Conservation (phyloP, 2,329 filamentous ascomycete species). For the Grosmannia huntii region DNA sequence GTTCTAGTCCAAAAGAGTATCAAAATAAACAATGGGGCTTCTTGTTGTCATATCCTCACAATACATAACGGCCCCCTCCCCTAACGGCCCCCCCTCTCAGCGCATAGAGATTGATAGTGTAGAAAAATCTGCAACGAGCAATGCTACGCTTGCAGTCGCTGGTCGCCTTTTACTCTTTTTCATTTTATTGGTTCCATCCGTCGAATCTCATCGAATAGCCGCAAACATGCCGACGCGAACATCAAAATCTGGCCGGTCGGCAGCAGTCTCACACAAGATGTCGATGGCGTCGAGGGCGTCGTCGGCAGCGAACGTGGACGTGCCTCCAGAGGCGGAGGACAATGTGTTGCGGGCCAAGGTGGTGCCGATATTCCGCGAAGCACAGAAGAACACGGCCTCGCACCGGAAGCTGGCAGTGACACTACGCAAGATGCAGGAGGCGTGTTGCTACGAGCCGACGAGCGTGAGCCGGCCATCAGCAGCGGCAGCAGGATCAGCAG, state of each 20-base stretch:
- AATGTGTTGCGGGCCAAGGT: slow-evolving; percentile 63
- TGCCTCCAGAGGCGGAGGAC: slow-evolving; percentile 60
- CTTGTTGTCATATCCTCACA: background rate
- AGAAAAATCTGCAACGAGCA: background rate
- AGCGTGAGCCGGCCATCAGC: slow-evolving; percentile 29
- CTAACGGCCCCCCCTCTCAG: background rate
- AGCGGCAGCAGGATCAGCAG: slow-evolving; percentile 33
- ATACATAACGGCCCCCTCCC: background rate
- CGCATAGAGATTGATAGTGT: background rate
- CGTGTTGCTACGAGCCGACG: slow-evolving; percentile 56
- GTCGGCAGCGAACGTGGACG: slow-evolving; percentile 26
- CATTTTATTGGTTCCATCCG: background rate
- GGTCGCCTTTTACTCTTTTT: background rate
- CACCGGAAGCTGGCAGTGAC: slow-evolving; percentile 83
- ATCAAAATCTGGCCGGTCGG: slow-evolving; percentile 29
- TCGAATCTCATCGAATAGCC: background rate
- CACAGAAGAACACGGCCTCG: slow-evolving; percentile 78
- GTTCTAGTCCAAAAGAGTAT: slow-evolving; percentile 10
- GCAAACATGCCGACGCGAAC: slow-evolving; percentile 36
- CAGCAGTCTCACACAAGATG: slow-evolving; percentile 25
- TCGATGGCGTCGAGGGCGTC: slow-evolving; percentile 35
- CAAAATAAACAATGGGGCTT: slow-evolving; percentile 9
- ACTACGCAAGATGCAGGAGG: slow-evolving; percentile 80
- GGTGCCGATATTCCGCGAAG: slow-evolving; percentile 61
- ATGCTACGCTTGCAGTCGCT: background rate